Evolutionary conservation across 1,284 basidiomycete genomes (phyloP).

Genomic region (Limonomyces culmigenus): DNA sequence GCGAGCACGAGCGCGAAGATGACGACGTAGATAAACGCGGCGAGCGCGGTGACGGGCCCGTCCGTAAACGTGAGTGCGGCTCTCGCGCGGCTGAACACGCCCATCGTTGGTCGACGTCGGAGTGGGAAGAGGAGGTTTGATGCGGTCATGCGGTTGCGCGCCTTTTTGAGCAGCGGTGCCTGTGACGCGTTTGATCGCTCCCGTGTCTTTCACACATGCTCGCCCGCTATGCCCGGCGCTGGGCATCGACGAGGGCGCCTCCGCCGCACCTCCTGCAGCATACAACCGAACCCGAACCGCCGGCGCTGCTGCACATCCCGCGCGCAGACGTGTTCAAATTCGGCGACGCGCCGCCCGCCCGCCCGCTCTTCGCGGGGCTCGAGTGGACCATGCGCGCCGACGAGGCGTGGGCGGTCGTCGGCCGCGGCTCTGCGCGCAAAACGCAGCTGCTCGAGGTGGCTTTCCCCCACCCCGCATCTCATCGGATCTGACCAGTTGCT

Average conservation of each 20-base stretch:
- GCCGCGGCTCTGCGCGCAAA: constrained; percentile 33
- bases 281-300: too few species aligned
- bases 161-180: too few species aligned
- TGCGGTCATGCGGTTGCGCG: too few species aligned
- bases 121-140: too few species aligned
- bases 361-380: constrained; percentile 33
- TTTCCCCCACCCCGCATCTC: constrained; percentile 2
- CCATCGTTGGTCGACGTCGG: too few species aligned
- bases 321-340: constrained; percentile 31
- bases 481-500: constrained; percentile 1
- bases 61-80: constrained; percentile 14
- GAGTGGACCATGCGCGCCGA: constrained; percentile 44
- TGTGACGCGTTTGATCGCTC: too few species aligned
- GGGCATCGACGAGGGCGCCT: too few species aligned
- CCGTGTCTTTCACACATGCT: too few species aligned
- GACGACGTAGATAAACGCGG: constrained; percentile 30
- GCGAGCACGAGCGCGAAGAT: constrained; percentile 34
- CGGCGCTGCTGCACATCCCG: constrained; percentile 28
- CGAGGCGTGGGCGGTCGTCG: constrained; percentile 62
- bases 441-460: constrained; percentile 42
- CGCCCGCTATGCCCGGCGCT: too few species aligned
- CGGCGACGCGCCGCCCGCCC: constrained; percentile 23
- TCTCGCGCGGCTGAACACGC: not conserved
- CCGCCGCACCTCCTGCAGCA: too few species aligned
- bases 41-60: constrained; percentile 31